These are phyloP conservation scores for Evansstolkia leycettana DNA, from an alignment of 495 filamentous ascomycete genomes.

Conservation along the genomic window DNA sequence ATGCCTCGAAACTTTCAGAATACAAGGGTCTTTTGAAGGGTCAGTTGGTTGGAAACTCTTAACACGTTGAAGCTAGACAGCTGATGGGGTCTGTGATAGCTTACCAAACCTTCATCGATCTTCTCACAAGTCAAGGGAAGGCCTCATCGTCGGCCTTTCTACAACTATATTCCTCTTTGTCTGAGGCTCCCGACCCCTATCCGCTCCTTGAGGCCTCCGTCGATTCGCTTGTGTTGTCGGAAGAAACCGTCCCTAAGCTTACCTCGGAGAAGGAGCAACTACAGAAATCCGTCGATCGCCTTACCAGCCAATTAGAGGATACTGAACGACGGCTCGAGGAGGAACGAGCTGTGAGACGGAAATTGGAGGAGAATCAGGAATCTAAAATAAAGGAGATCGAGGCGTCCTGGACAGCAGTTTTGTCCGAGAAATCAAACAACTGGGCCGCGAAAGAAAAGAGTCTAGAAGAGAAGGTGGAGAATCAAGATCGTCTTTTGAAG, in stretches of 20 bases:
- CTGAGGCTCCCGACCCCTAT: slow-evolving; percentile 93
- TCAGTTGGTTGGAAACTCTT: slow-evolving; percentile 16
- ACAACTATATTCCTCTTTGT: slow-evolving; percentile 82
- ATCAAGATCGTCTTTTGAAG: slow-evolving; percentile 81
- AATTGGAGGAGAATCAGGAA: slow-evolving; percentile 67
- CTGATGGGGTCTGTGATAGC: slow-evolving; percentile 31
- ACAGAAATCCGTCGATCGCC: slow-evolving; percentile 59
- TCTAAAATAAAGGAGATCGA: slow-evolving; percentile 75
- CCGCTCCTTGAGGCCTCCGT: slow-evolving; percentile 92
- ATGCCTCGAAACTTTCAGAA: slow-evolving; percentile 74
- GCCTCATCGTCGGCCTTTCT: slow-evolving; percentile 82
- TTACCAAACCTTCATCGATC: slow-evolving; percentile 95
- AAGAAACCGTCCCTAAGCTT: slow-evolving; percentile 82
- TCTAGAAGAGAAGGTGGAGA: slow-evolving; percentile 86
- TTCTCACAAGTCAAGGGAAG: slow-evolving; percentile 88
- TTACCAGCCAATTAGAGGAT: slow-evolving; percentile 89
- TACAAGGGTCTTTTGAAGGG: slow-evolving; percentile 84
- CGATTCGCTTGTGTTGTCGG: slow-evolving; percentile 78
- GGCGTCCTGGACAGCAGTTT: slow-evolving; percentile 78
- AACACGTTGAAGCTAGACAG: background rate
- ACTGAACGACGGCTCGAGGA: slow-evolving; percentile 63
- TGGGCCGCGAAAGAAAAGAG: slow-evolving; percentile 92
- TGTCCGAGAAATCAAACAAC: slow-evolving; percentile 90
- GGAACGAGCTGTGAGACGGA: slow-evolving; percentile 58
- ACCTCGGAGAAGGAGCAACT: slow-evolving; percentile 77